phyloP scores from a whole-genome alignment of 1,284 basidiomycete genomes.

The Irpex sp. region DNA sequence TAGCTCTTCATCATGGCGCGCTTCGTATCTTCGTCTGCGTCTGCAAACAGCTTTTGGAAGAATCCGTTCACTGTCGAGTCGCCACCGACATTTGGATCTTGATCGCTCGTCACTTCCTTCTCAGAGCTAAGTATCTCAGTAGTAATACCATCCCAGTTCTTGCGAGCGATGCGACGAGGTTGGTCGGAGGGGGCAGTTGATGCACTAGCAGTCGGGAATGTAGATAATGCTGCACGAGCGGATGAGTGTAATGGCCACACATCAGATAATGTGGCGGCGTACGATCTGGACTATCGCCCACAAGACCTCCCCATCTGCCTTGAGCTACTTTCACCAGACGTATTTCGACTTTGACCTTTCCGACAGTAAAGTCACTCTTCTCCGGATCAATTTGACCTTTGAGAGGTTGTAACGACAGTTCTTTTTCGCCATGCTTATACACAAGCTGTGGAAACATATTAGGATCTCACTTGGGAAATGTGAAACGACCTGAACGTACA shows the following conservation, averaged over 20 bases:
- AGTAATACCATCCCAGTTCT: slow-evolving; percentile 85
- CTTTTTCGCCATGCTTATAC: slow-evolving; percentile 64
- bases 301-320: slow-evolving; percentile 75
- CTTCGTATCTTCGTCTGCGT: slow-evolving; percentile 85
- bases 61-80: slow-evolving; percentile 74
- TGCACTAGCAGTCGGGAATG: slow-evolving; percentile 29
- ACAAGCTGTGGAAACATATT: slow-evolving; percentile 40
- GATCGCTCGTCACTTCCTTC: slow-evolving; percentile 56
- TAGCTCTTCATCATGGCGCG: slow-evolving; percentile 97
- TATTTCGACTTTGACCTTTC: slow-evolving; percentile 83
- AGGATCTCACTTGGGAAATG: neutral
- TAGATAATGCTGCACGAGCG: slow-evolving; percentile 24
- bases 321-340: slow-evolving; percentile 57
- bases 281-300: slow-evolving; percentile 75
- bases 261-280: slow-evolving; percentile 25
- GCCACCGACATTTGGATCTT: slow-evolving; percentile 83
- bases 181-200: slow-evolving; percentile 18
- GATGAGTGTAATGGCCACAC: neutral
- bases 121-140: slow-evolving; percentile 59
- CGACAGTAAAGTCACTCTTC: slow-evolving; percentile 62
- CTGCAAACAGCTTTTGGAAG: slow-evolving; percentile 82
- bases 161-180: slow-evolving; percentile 39
- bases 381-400: slow-evolving; percentile 75
- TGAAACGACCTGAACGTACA: slow-evolving; percentile 35
- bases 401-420: slow-evolving; percentile 67